Evolutionary conservation across 2,329 filamentous ascomycete species (phyloP), one percentile per base, ranked within the genome.

Genomic region (Xylaria sp.): DNA sequence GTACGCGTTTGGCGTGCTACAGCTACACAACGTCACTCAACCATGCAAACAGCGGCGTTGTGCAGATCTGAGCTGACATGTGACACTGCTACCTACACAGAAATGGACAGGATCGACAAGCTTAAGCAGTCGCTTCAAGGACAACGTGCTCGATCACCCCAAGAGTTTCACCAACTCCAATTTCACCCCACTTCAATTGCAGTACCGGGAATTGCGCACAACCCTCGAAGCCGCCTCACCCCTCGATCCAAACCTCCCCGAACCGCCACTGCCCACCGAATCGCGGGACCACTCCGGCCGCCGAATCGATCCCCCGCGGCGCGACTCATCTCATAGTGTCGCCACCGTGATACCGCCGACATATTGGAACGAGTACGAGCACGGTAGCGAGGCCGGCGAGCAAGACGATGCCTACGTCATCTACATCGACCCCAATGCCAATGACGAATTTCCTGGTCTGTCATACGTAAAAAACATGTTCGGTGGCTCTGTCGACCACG

Each of bases 291-390:
- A n/a, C 62, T 67, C 34, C 56, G 69, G 56, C 59, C 54, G 47
- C 59, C 60, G 54, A 9, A 55, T 64, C 3, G 32, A 12, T 1
- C 21, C 48, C 48, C 19, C n/a, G 51, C 45, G 17, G 9, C 60
- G 27, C 24, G 47, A 68, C 12, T 62, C 65, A 7, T 55, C 61
- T 17, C 9, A 63, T 32, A 67, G 73, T 75, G 60, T 71, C 11
- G 72, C 72, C 9, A 64, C 72, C 2, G 73, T 57, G 8, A 36
- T 74, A 7, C 69, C 72, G 9, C 36, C 71, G 8, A 64, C 57
- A 27, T 96, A 95, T 77, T 97, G 93, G 93, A 95, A 93, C 78
- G 93, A 97, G 78, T 96, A 95, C 78, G 93, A 97, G 72, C 82
- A 94, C 76, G 92, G 92, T 8, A 93, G 93, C 77, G 92, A 94